Evolutionary conservation across 1,284 basidiomycete genomes (phyloP).

Genomic region (Meira miltonrushii): DNA sequence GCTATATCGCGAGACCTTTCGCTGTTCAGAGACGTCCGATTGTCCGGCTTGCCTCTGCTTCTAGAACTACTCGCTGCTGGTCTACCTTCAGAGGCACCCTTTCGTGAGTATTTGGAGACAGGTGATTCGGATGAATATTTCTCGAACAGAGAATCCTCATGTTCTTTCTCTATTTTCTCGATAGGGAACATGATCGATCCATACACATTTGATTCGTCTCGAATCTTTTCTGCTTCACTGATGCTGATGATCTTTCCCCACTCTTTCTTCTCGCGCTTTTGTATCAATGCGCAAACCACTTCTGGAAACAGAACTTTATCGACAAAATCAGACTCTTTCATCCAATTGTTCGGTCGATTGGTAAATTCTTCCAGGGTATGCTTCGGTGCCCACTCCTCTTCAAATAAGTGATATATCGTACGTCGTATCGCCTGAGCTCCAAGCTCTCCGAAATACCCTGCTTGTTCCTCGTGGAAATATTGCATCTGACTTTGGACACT

Average conservation of each 20-base stretch:
- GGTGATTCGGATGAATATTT: too few relatives aligned
- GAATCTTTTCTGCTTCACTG: background rate
- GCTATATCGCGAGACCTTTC: too few relatives aligned
- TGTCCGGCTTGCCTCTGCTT: too few relatives aligned
- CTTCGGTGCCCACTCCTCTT: background rate
- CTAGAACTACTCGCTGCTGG: too few relatives aligned
- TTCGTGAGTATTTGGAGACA: too few relatives aligned
- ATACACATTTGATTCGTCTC: conserved; percentile 1
- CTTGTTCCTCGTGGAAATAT: background rate
- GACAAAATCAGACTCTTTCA: background rate
- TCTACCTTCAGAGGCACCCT: too few relatives aligned
- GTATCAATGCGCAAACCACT: background rate
- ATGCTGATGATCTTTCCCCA: background rate
- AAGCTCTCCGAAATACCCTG: background rate
- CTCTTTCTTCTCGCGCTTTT: background rate
- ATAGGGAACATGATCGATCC: background rate
- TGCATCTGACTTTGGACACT: background rate
- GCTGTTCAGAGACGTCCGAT: too few relatives aligned
- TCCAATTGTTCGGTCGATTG: background rate
- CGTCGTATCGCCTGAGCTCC: background rate
- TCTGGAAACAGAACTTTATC: background rate
- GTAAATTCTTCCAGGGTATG: background rate
- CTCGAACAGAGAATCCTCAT: too few relatives aligned
- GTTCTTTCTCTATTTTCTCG: too few relatives aligned
- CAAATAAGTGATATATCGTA: background rate